Conservation (phyloP, 2,329 filamentous ascomycete species). For the Daldinia sp. region DNA sequence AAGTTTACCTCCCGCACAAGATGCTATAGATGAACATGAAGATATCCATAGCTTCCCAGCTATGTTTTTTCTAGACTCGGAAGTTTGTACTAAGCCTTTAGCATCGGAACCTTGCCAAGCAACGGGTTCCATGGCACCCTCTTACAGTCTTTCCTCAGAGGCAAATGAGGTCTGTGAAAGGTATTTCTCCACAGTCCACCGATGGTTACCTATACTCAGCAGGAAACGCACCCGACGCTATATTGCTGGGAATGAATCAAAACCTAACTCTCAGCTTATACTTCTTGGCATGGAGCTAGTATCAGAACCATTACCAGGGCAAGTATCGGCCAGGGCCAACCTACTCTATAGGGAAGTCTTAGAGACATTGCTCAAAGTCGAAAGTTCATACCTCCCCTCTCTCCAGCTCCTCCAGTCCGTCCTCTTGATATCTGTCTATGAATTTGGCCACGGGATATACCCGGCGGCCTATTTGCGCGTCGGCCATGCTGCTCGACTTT, state of each 20-base stretch:
- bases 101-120: conserved; percentile 17
- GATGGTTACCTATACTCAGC: conserved; percentile 41
- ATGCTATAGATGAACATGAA: background rate
- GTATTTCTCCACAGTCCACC: conserved; percentile 38
- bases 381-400: conserved; percentile 38
- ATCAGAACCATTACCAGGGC: conserved; percentile 13
- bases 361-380: conserved; percentile 30
- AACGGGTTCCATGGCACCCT: background rate
- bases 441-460: conserved; percentile 48
- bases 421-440: conserved; percentile 46
- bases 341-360: conserved; percentile 26
- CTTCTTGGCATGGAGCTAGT: conserved; percentile 43
- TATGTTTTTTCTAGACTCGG: conserved; percentile 40
- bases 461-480: conserved; percentile 46
- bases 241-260: conserved; percentile 10
- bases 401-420: conserved; percentile 42
- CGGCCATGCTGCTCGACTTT: conserved; percentile 40
- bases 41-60: conserved; percentile 21
- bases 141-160: conserved; percentile 6
- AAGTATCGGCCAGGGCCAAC: conserved; percentile 12
- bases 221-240: conserved; percentile 27
- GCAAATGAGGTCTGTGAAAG: conserved; percentile 11
- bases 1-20: background rate
- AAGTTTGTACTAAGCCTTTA: conserved; percentile 30
- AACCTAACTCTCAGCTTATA: conserved; percentile 27